Base-by-base conservation (phyloP, 2,329 filamentous ascomycete genomes). In the Phymatotrichopsis omnivora region DNA sequence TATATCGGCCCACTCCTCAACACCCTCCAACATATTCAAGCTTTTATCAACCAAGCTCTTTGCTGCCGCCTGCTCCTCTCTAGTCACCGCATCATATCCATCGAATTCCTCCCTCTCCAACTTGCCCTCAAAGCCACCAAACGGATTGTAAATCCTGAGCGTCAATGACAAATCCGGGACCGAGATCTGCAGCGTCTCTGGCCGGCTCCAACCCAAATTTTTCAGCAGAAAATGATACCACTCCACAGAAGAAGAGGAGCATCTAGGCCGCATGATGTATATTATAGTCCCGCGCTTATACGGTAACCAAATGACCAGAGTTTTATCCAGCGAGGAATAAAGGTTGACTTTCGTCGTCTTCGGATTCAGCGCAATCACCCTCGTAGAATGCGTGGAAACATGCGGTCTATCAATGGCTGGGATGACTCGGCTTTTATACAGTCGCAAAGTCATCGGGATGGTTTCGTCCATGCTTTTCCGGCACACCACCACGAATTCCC, bases 151-250 rank as follows among this genome's bases (percentile, higher is more conserved):
- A 33, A 81, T 68, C 19, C 69, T 63, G 22, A 82, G 61, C 23
- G 68, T 73, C 22, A 81, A 67, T 36, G 69, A 72, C 36, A 82
- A 65, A 57, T 80, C 76, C 2, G 78, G 78, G 8, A 81, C 72
- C 49, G 73, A 70, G 54, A 82, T 70, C 42, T 75, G 68, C 7
- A 82, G 64, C 24, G 70, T 70, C 28, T 67, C 65, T 4, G 74
- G 67, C 42, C 74, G 68, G 34, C 68, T 66, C 68, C 71, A 74
- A 28, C 78, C 78, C 16, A 81, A 63, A 6, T 72, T 65, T 41
- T 74, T 72, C 10, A 71, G 67, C 11, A 82, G 64, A 52, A 80
- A 80, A 0, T 76, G 80, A 58, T 77, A 80, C 78, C 78, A 82
- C 58, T 82, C 78, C 7, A 78, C 72, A 5, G 76, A 73, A 55